Conservation (phyloP, 1,139 yeast genomes). For the Protomyces gravidus region DNA sequence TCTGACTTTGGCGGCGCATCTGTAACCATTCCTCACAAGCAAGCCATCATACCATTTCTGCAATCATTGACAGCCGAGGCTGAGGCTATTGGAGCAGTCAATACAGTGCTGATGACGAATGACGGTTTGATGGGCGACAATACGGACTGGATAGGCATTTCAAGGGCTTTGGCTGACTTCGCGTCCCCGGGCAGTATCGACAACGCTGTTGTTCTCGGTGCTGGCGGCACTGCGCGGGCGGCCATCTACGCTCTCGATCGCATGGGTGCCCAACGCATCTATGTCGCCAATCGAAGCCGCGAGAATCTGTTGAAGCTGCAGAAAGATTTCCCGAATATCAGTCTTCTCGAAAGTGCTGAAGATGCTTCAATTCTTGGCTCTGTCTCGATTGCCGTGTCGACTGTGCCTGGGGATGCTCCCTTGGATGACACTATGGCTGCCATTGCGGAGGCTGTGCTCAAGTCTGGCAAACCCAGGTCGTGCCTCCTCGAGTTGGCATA, state of each 20-base stretch:
- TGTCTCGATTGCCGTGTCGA: constrained; percentile 59
- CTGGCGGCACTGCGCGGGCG: constrained; percentile 97
- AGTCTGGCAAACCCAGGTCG: constrained; percentile 36
- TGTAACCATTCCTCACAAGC: constrained; percentile 36
- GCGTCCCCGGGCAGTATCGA: constrained; percentile 36
- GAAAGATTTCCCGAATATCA: constrained; percentile 62
- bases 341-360: constrained; percentile 52
- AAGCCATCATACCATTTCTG: constrained; percentile 33
- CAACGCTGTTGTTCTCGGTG: constrained; percentile 75
- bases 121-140: constrained; percentile 68
- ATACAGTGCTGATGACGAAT: constrained; percentile 61
- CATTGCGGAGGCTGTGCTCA: constrained; percentile 40
- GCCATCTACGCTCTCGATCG: constrained; percentile 80
- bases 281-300: constrained; percentile 74
- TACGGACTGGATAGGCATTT: constrained; percentile 94
- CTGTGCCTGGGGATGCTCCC: constrained; percentile 83
- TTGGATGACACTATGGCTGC: constrained; percentile 53
- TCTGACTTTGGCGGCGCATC: constrained; percentile 36
- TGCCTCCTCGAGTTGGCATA: constrained; percentile 85
- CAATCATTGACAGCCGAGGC: constrained; percentile 61
- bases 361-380: constrained; percentile 34
- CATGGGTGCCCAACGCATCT: constrained; percentile 73
- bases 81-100: constrained; percentile 79
- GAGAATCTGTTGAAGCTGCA: constrained; percentile 60
- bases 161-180: constrained; percentile 47